Base-by-base conservation (phyloP, 83 land plant genomes). In the Picea abies region DNA sequence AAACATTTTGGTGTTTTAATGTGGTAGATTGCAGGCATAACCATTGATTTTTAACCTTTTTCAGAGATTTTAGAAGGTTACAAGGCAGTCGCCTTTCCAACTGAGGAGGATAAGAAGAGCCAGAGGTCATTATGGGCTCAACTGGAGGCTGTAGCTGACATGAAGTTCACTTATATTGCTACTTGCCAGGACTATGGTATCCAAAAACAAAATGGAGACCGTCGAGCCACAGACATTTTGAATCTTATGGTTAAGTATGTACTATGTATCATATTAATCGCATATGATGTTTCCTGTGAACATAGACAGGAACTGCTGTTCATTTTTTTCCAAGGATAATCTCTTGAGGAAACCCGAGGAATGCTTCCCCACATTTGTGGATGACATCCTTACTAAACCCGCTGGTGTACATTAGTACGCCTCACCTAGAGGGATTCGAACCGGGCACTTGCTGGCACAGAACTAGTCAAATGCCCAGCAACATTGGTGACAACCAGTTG, bases 161-260 rank as follows among this genome's bases (percentile, higher is more conserved):
- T 93, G 91, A 93, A 93, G 84, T 93, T 91, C 82, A 93, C 95
- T 15, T 93, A 93, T 78, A 90, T 93, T 70, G 96, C 92, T 63
- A 90, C 96, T 58, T 93, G 96, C 80, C 96, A 93, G 83, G 87
- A 84, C 64, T 93, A 93, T 82, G 96, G 96, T 11, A 87, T 84
- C 82, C 96, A 93, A 79, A 93, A 93, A 64, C 92, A 88, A 60
- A 85, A 78, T 81, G 93, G 95, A 32, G 95, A 94, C 81, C 92
- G 92, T 2, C 91, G 86, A 80, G 95, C 95, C 16, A 90, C 93
- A 26, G 95, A 94, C 65, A 94, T 94, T 78, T 80, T 92, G 68
- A 93, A 93, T 80, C 78, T 94, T 64, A 92, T 94, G 97, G 92
- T 91, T 20, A 90, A 89, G 97, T 94, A 91, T 35, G 97, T 20